Evolutionary conservation across 2,329 filamentous ascomycete species (phyloP), one percentile per base, ranked within the genome.

Genomic region (Talaromyces islandicus): DNA sequence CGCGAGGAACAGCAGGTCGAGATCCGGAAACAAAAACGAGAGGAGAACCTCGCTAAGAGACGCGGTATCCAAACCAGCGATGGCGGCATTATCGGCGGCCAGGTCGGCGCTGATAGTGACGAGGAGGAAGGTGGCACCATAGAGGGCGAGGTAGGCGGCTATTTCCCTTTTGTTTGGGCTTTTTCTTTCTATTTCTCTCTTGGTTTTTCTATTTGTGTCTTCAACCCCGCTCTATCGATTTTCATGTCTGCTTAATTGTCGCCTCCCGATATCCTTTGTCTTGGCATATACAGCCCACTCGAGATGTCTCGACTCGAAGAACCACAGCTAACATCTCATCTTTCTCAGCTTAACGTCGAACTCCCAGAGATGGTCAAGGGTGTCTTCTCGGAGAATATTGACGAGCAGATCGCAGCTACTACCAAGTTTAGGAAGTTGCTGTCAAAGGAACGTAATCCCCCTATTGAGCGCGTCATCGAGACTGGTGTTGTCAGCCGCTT

Each of bases 1-100:
- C 94, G 94, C 75, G 94, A 99, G 78, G 94, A 99, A 81, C 92
- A 97, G 79, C 94, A 97, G 81, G 94, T 99, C 67, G 94, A 99
- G 82, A 99, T 99, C 74, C 89, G 94, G 76, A 96, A 96, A 82
- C 91, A 92, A 66, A 97, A 97, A 87, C 88, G 94, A 75, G 94
- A 99, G 81, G 94, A 99, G 83, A 97, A 97, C 81, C 81, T 99
- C 75, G 94, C 94, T 78, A 99, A 99, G 87, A 86, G 94, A 79
- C 88, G 94, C 83, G 94, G 94, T 74, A 96, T 97, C 71, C 87
- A 89, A 68, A 88, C 88, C 66, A 87, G 90, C 69, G 90, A 91
- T 77, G 85, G 80, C 63, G 75, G 74, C 60, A 59, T 62, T 27
- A 53, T 59, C 30, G 60, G 56, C 29, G 60, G 60, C 53, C 60